Percentiles rank a stretch among this genome's conserved stretches.
Evolutionary conservation across 2,329 filamentous ascomycete genomes (phyloP).

Genomic region (Monosporascus cannonballus): DNA sequence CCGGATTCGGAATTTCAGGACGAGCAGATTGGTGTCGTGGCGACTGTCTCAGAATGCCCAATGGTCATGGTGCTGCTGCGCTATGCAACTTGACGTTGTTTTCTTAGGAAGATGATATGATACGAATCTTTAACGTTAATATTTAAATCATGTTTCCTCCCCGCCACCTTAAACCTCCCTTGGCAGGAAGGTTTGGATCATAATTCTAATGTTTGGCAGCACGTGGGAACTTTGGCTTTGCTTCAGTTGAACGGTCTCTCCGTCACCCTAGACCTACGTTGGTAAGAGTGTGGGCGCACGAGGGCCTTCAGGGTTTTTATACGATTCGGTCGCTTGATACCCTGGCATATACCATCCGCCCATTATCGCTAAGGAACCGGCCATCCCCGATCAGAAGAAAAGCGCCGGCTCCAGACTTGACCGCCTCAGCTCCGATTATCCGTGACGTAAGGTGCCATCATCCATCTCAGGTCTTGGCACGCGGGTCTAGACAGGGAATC

Average conservation of each 20-base stretch:
- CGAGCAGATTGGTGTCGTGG: neutral
- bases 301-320: neutral
- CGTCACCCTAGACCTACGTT: too few species aligned
- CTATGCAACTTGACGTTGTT: neutral
- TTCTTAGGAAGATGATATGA: neutral
- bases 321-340: neutral
- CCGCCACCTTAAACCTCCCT: neutral
- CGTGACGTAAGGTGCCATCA: slow-evolving; percentile 15
- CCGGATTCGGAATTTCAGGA: neutral
- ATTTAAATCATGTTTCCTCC: neutral
- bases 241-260: too few species aligned
- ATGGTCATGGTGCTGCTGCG: neutral
- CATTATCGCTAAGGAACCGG: neutral
- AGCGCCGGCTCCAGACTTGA: neutral
- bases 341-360: neutral
- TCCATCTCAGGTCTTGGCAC: slow-evolving; percentile 4
- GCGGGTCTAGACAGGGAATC: slow-evolving; percentile 3
- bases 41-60: neutral
- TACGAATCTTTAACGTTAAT: neutral
- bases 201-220: too few species aligned
- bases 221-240: too few species aligned
- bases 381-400: neutral
- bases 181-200: too few species aligned
- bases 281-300: neutral
- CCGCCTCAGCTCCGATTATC: slow-evolving; percentile 4